phyloP scores from a whole-genome alignment of 768 basidiomycete genomes.

The Dioszegia crocea region DNA sequence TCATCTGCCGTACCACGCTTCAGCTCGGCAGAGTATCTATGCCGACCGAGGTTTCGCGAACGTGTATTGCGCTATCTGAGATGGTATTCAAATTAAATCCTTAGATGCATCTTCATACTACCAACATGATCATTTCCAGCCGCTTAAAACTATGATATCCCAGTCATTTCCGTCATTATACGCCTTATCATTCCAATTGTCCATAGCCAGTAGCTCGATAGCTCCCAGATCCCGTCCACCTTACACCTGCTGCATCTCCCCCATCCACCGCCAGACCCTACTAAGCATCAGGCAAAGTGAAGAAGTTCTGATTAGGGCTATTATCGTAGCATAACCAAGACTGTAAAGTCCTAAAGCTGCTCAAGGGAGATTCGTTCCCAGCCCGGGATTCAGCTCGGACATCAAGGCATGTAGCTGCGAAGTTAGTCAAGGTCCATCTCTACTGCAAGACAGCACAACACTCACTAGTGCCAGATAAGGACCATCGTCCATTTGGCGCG shows the following conservation, averaged over 20 bases:
- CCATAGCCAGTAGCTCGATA: too few species aligned
- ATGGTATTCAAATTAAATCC: too few species aligned
- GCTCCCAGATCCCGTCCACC: not conserved
- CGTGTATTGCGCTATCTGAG: too few species aligned
- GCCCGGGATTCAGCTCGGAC: conserved; percentile 4
- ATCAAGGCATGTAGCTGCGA: conserved; percentile 16
- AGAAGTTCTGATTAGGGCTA: conserved; percentile 10
- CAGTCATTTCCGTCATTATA: too few species aligned
- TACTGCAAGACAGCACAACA: not conserved
- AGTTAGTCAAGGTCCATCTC: not conserved
- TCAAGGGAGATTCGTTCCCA: conserved; percentile 9
- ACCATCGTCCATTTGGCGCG: not conserved
- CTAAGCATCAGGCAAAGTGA: not conserved
- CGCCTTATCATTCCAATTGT: too few species aligned
- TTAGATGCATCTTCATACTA: too few species aligned
- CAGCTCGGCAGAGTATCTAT: too few species aligned
- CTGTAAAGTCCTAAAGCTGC: conserved; percentile 2
- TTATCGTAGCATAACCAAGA: conserved; percentile 17
- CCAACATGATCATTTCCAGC: too few species aligned
- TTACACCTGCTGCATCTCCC: not conserved
- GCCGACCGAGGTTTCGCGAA: too few species aligned
- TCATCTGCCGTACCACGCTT: too few species aligned
- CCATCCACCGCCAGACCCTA: not conserved
- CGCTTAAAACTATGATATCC: too few species aligned
- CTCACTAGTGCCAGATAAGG: conserved; percentile 11